phyloP scores from a whole-genome alignment of 345 rosid genomes.

The Bruguiera gymnorhiza region DNA sequence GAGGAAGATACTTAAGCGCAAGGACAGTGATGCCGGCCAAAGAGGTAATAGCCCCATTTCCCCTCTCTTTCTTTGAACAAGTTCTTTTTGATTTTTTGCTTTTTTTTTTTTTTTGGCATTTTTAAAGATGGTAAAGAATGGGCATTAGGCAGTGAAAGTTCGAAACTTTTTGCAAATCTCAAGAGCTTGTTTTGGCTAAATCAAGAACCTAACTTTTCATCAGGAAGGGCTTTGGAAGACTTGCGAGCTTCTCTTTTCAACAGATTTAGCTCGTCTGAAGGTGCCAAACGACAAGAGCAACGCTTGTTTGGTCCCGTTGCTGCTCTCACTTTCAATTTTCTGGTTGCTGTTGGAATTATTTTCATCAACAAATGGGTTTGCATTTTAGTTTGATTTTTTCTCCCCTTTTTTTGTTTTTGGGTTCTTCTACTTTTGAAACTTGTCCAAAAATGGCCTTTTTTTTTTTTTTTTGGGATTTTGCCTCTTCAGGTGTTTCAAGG shows the following conservation, averaged over 20 bases:
- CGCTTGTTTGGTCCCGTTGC: slow-evolving; percentile 53
- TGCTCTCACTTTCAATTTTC: slow-evolving; percentile 80
- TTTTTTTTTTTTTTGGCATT: no score
- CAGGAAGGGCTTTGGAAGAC: slow-evolving; percentile 79
- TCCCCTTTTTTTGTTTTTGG: not conserved
- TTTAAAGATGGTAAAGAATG: no score
- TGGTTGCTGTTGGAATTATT: slow-evolving; percentile 71
- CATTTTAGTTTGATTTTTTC: not conserved
- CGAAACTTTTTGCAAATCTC: no score
- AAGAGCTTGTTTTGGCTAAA: no score
- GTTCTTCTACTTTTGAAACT: not conserved
- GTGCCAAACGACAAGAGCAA: slow-evolving; percentile 61
- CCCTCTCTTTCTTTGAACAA: not conserved
- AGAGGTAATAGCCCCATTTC: slow-evolving; percentile 33
- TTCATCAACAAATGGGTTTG: slow-evolving; percentile 88
- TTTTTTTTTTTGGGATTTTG: not conserved
- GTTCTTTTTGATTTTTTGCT: no score
- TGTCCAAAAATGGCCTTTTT: not conserved
- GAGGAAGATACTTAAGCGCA: slow-evolving; percentile 80
- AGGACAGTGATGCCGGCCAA: slow-evolving; percentile 91
- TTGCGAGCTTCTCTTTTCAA: slow-evolving; percentile 61
- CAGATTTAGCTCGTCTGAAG: slow-evolving; percentile 55
- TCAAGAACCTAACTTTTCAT: not conserved
- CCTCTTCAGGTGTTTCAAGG: slow-evolving; percentile 73
- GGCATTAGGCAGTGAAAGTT: no score